phyloP scores from a whole-genome alignment of 352 stramenopile genomes.

The Phytophthora megakarya region DNA sequence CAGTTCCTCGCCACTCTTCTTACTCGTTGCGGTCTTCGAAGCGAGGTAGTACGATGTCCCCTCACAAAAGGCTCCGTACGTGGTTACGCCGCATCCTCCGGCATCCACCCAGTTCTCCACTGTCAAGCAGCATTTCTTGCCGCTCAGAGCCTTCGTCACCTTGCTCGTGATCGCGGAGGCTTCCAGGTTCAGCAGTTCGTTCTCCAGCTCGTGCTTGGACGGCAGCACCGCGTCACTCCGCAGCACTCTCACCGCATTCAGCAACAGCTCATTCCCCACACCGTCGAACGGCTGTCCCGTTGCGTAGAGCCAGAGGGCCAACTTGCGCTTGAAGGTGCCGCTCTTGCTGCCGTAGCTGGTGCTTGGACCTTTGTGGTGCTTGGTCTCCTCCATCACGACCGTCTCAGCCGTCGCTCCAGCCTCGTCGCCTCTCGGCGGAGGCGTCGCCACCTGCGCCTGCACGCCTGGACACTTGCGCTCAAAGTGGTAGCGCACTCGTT shows the following conservation, averaged over 20 bases:
- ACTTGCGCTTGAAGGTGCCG: constrained; percentile 63
- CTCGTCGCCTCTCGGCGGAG: background rate
- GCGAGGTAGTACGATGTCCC: constrained; percentile 54
- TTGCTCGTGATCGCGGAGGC: constrained; percentile 45
- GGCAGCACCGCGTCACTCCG: constrained; percentile 49
- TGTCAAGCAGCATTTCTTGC: constrained; percentile 60
- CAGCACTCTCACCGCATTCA: constrained; percentile 47
- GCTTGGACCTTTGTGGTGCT: background rate
- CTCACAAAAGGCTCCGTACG: constrained; percentile 49
- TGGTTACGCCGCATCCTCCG: constrained; percentile 47
- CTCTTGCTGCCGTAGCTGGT: constrained; percentile 53
- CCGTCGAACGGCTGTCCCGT: constrained; percentile 57
- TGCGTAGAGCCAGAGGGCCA: constrained; percentile 68
- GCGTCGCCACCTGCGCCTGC: constrained; percentile 13
- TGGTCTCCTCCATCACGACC: background rate
- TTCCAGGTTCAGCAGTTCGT: constrained; percentile 66
- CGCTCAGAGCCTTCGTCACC: constrained; percentile 49
- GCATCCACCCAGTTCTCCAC: constrained; percentile 60
- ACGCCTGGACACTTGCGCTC: constrained; percentile 55
- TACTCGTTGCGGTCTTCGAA: constrained; percentile 17
- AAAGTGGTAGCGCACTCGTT: constrained; percentile 75
- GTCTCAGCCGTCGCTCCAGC: constrained; percentile 2
- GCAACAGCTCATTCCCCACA: constrained; percentile 49
- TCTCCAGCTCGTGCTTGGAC: constrained; percentile 61
- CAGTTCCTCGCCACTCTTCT: constrained; percentile 36